These are phyloP conservation scores for Cutaneotrichosporon arboriforme DNA, from an alignment of 1,284 basidiomycete genomes.

Conservation along the genomic window DNA sequence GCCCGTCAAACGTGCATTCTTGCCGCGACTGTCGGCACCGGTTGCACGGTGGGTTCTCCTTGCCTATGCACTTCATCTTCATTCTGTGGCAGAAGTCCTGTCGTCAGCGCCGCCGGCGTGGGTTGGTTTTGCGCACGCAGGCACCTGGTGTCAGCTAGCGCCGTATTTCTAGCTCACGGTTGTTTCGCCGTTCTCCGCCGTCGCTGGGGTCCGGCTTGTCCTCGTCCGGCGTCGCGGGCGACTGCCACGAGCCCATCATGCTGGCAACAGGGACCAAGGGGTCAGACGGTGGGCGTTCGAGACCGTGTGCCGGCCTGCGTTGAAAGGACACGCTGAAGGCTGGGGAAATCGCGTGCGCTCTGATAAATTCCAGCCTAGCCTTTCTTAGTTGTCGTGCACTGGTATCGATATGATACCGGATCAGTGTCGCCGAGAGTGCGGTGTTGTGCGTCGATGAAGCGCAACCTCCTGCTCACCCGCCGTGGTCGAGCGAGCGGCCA, in stretches of 20 bases:
- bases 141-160: constrained; percentile 1
- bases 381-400: too few relatives aligned
- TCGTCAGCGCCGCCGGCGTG: not conserved
- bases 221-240: not conserved
- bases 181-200: not conserved
- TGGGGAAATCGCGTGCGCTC: too few relatives aligned
- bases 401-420: too few relatives aligned
- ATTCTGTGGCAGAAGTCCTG: constrained; percentile 10
- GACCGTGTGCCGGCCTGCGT: too few relatives aligned
- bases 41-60: constrained; percentile 62
- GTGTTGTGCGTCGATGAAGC: too few relatives aligned
- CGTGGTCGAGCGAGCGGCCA: too few relatives aligned
- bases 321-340: too few relatives aligned
- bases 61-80: constrained; percentile 59
- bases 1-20: constrained; percentile 84
- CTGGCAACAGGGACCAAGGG: not conserved
- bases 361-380: too few relatives aligned
- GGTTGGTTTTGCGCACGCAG: not conserved
- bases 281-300: too few relatives aligned
- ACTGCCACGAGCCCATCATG: not conserved
- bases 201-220: not conserved
- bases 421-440: too few relatives aligned
- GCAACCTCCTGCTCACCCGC: too few relatives aligned
- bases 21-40: constrained; percentile 55
- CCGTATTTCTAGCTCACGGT: not conserved